These are phyloP conservation scores for Flaveria trinervia DNA, from an alignment of 129 eudicot genomes.

Conservation along the genomic window DNA sequence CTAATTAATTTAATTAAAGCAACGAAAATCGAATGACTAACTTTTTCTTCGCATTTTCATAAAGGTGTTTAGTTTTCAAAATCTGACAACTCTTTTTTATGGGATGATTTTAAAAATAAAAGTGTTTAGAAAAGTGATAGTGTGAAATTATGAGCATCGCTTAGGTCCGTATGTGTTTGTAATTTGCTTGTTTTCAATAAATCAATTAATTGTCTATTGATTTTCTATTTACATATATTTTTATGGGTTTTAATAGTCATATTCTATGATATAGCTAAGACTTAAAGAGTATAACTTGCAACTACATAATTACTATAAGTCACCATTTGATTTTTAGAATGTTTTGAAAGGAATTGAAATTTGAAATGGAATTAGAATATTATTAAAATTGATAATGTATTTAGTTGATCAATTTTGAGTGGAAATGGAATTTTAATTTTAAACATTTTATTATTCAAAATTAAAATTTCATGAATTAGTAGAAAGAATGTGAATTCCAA, in stretches of 20 bases:
- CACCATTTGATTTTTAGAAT: no score
- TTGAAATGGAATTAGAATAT: no score
- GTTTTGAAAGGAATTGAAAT: no score
- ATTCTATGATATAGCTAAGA: background rate
- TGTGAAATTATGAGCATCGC: constrained; percentile 2
- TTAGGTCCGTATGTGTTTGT: background rate
- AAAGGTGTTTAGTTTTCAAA: constrained; percentile 19
- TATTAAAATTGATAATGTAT: no score
- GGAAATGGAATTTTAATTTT: no score
- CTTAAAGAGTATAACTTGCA: background rate
- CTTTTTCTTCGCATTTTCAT: background rate
- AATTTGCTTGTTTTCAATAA: background rate
- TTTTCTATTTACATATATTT: background rate
- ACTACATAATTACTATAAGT: background rate
- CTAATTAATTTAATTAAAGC: background rate
- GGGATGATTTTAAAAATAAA: constrained; percentile 2
- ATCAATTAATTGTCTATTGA: background rate
- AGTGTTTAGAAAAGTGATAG: background rate
- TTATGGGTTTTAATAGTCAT: background rate
- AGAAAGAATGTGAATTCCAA: no score
- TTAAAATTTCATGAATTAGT: no score
- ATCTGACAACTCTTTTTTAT: constrained; percentile 26
- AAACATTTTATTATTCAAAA: no score
- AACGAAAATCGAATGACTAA: background rate
- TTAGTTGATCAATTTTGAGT: no score